These are phyloP conservation scores for Ophiostoma quercus DNA, from an alignment of 2,329 filamentous ascomycete genomes.

Conservation along the genomic window DNA sequence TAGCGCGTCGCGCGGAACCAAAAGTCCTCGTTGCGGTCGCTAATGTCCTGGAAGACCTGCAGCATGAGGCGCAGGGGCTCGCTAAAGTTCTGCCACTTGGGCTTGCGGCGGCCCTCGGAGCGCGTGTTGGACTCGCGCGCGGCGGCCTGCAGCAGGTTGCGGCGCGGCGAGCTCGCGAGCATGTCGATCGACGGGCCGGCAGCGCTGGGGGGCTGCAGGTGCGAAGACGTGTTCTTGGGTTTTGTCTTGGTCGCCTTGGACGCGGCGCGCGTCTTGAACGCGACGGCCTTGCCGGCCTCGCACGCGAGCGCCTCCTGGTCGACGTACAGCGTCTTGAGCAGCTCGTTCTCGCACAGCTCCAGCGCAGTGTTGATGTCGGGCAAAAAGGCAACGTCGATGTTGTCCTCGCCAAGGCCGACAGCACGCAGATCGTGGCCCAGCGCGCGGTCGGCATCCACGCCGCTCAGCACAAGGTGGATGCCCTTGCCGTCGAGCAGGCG, in stretches of 20 bases:
- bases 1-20: conserved; percentile 79
- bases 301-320: conserved; percentile 56
- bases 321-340: conserved; percentile 74
- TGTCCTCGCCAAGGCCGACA: conserved; percentile 72
- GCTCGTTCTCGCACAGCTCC: conserved; percentile 90
- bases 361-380: conserved; percentile 88
- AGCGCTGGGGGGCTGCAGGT: conserved; percentile 12
- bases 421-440: conserved; percentile 75
- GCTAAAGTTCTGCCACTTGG: conserved; percentile 78
- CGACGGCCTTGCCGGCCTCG: conserved; percentile 8
- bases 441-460: conserved; percentile 68
- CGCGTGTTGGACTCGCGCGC: conserved; percentile 70
- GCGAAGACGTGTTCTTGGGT: conserved; percentile 1
- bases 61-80: conserved; percentile 88
- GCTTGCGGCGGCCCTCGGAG: conserved; percentile 52
- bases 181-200: conserved; percentile 34
- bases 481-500: conserved; percentile 71
- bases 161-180: conserved; percentile 72
- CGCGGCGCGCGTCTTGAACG: background rate
- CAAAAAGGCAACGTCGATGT: conserved; percentile 71
- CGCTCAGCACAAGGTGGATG: conserved; percentile 77
- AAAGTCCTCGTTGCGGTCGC: conserved; percentile 83
- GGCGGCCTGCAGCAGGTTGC: conserved; percentile 69
- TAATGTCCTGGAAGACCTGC: conserved; percentile 89
- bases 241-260: conserved; percentile 10